Base-by-base conservation (phyloP, 2,329 filamentous ascomycete species). In the Lojkania enalia region DNA sequence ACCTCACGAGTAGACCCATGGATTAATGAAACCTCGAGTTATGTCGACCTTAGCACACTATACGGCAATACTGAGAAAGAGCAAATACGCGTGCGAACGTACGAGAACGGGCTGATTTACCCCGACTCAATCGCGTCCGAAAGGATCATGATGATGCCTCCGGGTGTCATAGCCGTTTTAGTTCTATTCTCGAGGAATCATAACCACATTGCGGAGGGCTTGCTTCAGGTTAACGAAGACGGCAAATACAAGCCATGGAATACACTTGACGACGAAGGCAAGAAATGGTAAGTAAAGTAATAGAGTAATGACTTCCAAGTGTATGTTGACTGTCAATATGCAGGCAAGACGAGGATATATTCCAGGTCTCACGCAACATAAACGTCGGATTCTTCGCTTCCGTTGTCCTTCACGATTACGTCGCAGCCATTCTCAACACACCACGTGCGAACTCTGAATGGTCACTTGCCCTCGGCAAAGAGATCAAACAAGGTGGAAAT, bases 151-250 rank as follows among this genome's bases (percentile, higher is more conserved):
- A 76, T 78, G 0, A 82, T 85, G 42, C 84, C 84, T 2, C 78
- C 82, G 0, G 84, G 50, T 5, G 81, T 84, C 14, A 78, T 79
- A 35, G 77, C 79, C 14, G 70, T 86, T 51, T 64, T 87, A 20
- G 78, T 87, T 43, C 76, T 85, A 62, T 87, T 84, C 72, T 76
- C 74, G 44, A 64, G 71, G 19, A 91, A 91, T 70, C 90, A 95
- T 70, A 95, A 95, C 70, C 78, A 91, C 54, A 80, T 90, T 1
- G 88, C 86, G 2, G 78, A 82, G 39, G 84, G 90, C 48, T 74
- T 95, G n/a, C 85, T 86, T 0, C 73, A 79, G 18, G 90, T 95
- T 67, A 94, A 95, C 57, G 89, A 95, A 58, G 82, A 82, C 33
- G 84, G 82, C 11, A 80, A 86, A 21, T 95, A 95, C 70, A 81